phyloP scores from a whole-genome alignment of 225 moss, liverwort and hornwort genomes.

The Pseudoscleropodium purum region DNA sequence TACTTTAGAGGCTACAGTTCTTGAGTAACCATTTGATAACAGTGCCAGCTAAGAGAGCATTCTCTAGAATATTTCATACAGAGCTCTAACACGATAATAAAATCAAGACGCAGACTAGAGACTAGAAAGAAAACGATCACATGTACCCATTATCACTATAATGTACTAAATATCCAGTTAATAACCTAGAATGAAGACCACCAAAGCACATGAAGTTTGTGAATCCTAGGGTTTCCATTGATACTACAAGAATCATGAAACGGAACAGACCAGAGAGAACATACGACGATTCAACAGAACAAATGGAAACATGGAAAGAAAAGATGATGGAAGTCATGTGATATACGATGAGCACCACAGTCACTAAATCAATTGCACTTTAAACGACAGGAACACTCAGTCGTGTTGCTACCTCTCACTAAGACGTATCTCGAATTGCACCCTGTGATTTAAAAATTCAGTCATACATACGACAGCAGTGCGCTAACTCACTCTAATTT shows the following conservation, averaged over 20 bases:
- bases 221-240: background rate
- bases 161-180: background rate
- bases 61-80: background rate
- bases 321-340: background rate
- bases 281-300: background rate
- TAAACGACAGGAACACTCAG: background rate
- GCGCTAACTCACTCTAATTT: background rate
- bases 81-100: background rate
- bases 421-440: background rate
- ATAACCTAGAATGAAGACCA: background rate
- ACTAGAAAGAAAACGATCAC: background rate
- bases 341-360: background rate
- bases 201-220: background rate
- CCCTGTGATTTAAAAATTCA: background rate
- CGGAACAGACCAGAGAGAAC: background rate
- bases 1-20: background rate
- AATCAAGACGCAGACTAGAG: background rate
- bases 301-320: background rate
- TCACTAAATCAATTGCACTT: background rate
- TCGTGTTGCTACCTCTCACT: background rate
- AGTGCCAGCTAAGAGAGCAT: background rate
- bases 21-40: background rate
- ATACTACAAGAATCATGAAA: background rate
- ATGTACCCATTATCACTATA: background rate
- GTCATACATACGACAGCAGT: background rate